A percentile compares a stretch with the other conserved stretches of the same genome.
phyloP scores from a whole-genome alignment of 2,329 filamentous ascomycete genomes.

The Sclerotinia minor region DNA sequence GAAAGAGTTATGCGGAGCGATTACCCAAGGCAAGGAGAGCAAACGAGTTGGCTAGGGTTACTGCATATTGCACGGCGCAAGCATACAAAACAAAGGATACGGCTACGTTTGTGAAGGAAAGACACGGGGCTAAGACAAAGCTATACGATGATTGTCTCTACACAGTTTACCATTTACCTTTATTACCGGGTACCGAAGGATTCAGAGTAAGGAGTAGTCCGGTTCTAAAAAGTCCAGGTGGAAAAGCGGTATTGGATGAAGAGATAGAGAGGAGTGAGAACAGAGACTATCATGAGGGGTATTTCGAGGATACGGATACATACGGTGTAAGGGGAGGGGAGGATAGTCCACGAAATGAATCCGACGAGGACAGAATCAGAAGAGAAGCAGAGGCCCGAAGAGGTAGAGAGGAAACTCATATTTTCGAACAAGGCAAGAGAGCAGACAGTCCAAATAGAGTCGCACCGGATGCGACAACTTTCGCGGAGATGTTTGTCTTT shows the following conservation, averaged over 20 bases:
- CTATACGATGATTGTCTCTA: slow-evolving; percentile 98
- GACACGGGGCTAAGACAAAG: slow-evolving; percentile 89
- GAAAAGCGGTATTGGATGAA: slow-evolving; percentile 88
- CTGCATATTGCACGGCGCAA: slow-evolving; percentile 94
- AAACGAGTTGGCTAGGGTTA: slow-evolving; percentile 85
- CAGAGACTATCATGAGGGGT: slow-evolving; percentile 87
- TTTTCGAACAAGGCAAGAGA: slow-evolving; percentile 45
- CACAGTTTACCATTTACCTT: slow-evolving; percentile 87
- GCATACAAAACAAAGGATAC: slow-evolving; percentile 86
- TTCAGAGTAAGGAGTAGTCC: slow-evolving; percentile 88
- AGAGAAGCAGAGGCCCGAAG: slow-evolving; percentile 40
- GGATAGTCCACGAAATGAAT: slow-evolving; percentile 48
- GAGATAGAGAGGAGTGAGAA: slow-evolving; percentile 94
- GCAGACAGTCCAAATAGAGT: slow-evolving; percentile 58
- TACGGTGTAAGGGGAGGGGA: slow-evolving; percentile 51
- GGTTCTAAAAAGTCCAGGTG: slow-evolving; percentile 87
- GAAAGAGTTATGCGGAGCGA: slow-evolving; percentile 93
- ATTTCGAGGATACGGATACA: slow-evolving; percentile 70
- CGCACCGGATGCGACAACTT: slow-evolving; percentile 70
- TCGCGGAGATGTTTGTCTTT: slow-evolving; percentile 96
- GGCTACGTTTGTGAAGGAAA: slow-evolving; percentile 83
- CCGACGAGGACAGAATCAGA: slow-evolving; percentile 40
- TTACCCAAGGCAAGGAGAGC: slow-evolving; percentile 84
- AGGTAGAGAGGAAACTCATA: slow-evolving; percentile 43
- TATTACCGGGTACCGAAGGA: slow-evolving; percentile 82